Evolutionary conservation across 2,329 filamentous ascomycete species (phyloP).

Genomic region (Claviceps pazoutovae): DNA sequence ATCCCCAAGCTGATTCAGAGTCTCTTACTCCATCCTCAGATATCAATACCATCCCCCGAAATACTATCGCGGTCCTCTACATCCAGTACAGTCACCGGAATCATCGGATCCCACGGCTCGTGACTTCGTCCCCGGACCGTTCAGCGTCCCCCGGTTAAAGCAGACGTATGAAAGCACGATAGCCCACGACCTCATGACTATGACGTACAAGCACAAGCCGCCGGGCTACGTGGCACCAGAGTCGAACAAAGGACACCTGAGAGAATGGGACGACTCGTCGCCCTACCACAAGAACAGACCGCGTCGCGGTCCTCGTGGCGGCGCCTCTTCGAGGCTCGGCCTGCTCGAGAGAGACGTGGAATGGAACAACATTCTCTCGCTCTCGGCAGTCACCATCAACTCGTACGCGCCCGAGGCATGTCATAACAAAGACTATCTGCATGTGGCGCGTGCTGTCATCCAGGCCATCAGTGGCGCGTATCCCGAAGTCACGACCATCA

Average conservation of each 20-base stretch:
- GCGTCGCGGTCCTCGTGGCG: slow-evolving; percentile 70
- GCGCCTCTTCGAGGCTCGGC: slow-evolving; percentile 46
- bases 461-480: slow-evolving; percentile 75
- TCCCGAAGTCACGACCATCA: slow-evolving; percentile 55
- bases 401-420: slow-evolving; percentile 56
- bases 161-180: slow-evolving; percentile 84
- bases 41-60: slow-evolving; percentile 92
- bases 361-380: slow-evolving; percentile 73
- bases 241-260: slow-evolving; percentile 47
- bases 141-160: slow-evolving; percentile 72
- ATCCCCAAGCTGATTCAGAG: not conserved
- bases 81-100: slow-evolving; percentile 82
- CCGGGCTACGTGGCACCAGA: slow-evolving; percentile 51
- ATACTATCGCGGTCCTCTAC: slow-evolving; percentile 85
- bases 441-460: slow-evolving; percentile 70
- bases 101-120: slow-evolving; percentile 78
- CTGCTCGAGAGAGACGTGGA: slow-evolving; percentile 60
- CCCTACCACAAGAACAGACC: slow-evolving; percentile 91
- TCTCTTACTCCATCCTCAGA: slow-evolving; percentile 34
- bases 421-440: slow-evolving; percentile 59
- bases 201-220: slow-evolving; percentile 75
- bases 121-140: slow-evolving; percentile 80
- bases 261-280: slow-evolving; percentile 77
- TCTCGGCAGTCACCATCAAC: slow-evolving; percentile 71
- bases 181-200: slow-evolving; percentile 72